Evolutionary conservation across 129 eudicot species (phyloP), one percentile per base, ranked within the genome.

Genomic region (Solidago caesia): DNA sequence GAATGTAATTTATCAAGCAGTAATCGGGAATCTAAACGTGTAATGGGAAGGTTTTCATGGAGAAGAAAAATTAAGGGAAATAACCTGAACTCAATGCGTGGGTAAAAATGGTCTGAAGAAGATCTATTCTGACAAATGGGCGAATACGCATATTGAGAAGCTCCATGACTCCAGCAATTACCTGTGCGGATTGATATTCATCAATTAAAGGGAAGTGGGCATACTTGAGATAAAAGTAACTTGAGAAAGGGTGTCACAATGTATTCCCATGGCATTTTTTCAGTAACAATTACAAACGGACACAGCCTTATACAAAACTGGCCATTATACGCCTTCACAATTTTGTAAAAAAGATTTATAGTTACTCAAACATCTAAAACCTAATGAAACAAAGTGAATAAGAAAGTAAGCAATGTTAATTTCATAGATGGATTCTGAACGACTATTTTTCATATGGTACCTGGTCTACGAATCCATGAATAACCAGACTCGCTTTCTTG

Each of bases 121-220:
- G 97, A 81, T 92, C 97, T 61, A 89, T 87, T 69, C 96, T 82
- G 77, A 92, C 89, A 83, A 87, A 92, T n/a, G 97, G 93, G 72
- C 81, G 96, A 63, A 92, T 84, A 49, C 78, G 82, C 83, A 89
- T 60, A 80, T 82, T 83, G 45, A 89, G 93, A 58, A 72, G 44
- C 71, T 85, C 85, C 91, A 92, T 87, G 73, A 89, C 89, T 75
- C 97, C 97, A 70, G 77, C 79, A 80, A 92, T 92, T 64, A 92
- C 92, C 97, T 92, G 91, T 45, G 49, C 25, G 39, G 70, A 60
- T 60, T 71, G 61, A 59, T 45, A 67, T 79, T 52, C 66, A 58
- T 64, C 49, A 81, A 8, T 29, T 52, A 15, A 58, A 49, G 59
- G 29, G 39, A 33, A 33, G 39, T 33, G 39, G 39, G 15, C 47